A percentile compares a stretch with the other conserved stretches of the same genome.
Conservation (phyloP, 2,329 filamentous ascomycete species). For the Curvularia sp. region DNA sequence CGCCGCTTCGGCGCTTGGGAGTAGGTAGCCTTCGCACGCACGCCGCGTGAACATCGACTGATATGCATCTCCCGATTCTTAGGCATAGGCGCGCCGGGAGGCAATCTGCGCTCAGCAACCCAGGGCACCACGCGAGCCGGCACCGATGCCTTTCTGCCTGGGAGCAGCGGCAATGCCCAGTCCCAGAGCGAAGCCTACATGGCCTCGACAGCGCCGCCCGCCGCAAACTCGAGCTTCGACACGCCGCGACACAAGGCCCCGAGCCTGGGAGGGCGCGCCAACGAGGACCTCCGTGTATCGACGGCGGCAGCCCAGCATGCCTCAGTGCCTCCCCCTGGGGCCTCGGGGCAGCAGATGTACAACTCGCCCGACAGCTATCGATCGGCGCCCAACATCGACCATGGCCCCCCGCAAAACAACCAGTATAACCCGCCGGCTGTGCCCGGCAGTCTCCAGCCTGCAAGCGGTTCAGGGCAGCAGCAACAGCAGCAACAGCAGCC, state of each 20-base stretch:
- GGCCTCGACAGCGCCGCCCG: conserved; percentile 42
- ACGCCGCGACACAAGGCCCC: conserved; percentile 56
- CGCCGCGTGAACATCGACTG: conserved; percentile 10
- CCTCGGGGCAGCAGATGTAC: conserved; percentile 51
- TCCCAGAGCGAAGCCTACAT: conserved; percentile 24
- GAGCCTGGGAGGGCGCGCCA: conserved; percentile 54
- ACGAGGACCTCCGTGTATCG: conserved; percentile 65
- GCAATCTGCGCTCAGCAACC: conserved; percentile 50
- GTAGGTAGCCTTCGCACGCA: conserved; percentile 16
- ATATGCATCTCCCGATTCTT: conserved; percentile 6
- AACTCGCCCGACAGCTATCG: conserved; percentile 59
- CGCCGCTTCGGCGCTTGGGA: conserved; percentile 56
- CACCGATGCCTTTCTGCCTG: conserved; percentile 54
- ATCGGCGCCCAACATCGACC: conserved; percentile 63
- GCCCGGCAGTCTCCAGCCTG: conserved; percentile 66
- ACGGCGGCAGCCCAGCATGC: conserved; percentile 37
- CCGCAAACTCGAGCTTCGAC: conserved; percentile 57
- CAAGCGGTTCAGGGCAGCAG: conserved; percentile 50
- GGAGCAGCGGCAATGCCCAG: conserved; percentile 39
- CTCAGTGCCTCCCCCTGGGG: conserved; percentile 51
- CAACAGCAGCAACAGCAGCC: conserved; percentile 24
- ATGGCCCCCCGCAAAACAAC: conserved; percentile 57
- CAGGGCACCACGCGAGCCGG: conserved; percentile 53
- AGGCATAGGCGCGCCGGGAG: conserved; percentile 54
- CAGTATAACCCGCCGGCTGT: conserved; percentile 58